A percentile compares a stretch with the other conserved stretches of the same genome.
phyloP scores from a whole-genome alignment of 768 basidiomycete species.

The Fistulinella prunicolor region DNA sequence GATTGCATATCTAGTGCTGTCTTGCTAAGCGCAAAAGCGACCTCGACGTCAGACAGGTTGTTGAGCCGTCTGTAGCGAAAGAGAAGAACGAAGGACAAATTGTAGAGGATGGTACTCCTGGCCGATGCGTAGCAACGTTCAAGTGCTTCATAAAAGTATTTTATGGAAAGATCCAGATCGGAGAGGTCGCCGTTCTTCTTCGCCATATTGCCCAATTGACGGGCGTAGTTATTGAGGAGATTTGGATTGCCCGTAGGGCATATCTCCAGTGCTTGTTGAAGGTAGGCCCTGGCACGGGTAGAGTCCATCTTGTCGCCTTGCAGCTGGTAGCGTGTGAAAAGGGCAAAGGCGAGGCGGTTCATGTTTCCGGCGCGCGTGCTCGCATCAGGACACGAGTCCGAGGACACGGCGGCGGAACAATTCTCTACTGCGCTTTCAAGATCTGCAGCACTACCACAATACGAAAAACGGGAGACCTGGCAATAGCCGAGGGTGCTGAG shows the following conservation, averaged over 20 bases:
- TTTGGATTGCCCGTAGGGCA: constrained; percentile 4
- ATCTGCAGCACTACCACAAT: constrained; percentile 18
- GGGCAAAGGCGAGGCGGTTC: constrained; percentile 13
- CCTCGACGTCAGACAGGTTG: constrained; percentile 18
- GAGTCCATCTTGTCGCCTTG: constrained; percentile 17
- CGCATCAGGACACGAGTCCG: constrained; percentile 3
- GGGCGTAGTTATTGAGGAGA: constrained; percentile 16
- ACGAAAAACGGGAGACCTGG: constrained; percentile 17
- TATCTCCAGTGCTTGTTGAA: constrained; percentile 11
- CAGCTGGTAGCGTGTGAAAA: constrained; percentile 21
- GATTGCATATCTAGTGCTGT: constrained; percentile 10
- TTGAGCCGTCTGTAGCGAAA: constrained; percentile 4
- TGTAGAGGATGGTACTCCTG: constrained; percentile 8
- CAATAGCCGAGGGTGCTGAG: constrained; percentile 15
- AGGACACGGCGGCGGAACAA: constrained; percentile 10
- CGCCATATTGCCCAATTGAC: constrained; percentile 12
- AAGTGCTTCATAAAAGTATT: constrained; percentile 20
- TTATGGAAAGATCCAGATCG: constrained; percentile 17
- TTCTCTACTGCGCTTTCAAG: constrained; percentile 24
- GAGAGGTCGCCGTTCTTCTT: background rate
- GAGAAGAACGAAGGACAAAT: constrained; percentile 7
- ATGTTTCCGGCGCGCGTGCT: constrained; percentile 2
- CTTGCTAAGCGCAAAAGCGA: constrained; percentile 18
- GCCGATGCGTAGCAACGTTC: constrained; percentile 6
- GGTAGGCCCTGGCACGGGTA: constrained; percentile 14